phyloP scores from a whole-genome alignment of 805 yeast species.

The Ogataea minuta region DNA sequence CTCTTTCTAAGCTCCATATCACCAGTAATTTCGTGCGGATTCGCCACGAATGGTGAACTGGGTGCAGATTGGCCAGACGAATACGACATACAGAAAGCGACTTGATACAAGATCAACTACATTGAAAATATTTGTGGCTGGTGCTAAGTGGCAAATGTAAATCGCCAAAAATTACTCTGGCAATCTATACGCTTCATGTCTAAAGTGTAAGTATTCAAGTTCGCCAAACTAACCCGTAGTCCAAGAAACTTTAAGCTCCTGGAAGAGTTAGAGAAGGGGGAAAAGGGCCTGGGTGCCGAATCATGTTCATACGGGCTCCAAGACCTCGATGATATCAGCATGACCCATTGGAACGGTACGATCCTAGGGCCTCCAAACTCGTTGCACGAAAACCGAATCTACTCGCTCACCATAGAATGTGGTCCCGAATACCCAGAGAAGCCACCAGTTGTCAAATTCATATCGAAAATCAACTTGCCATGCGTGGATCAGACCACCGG shows the following conservation, averaged over 20 bases:
- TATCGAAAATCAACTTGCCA: slow-evolving; percentile 84
- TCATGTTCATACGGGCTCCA: slow-evolving; percentile 93
- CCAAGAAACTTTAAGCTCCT: slow-evolving; percentile 94
- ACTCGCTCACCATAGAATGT: slow-evolving; percentile 76
- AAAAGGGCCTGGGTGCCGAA: slow-evolving; percentile 95
- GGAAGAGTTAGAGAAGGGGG: slow-evolving; percentile 97
- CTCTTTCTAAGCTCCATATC: slow-evolving; percentile 1
- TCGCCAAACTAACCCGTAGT: slow-evolving; percentile 32
- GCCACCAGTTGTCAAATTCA: slow-evolving; percentile 82
- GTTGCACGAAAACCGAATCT: slow-evolving; percentile 90
- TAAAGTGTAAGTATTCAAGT: slow-evolving; percentile 23
- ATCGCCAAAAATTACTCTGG: slow-evolving; percentile 1
- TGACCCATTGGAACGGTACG: slow-evolving; percentile 98
- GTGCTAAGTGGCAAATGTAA: slow-evolving; percentile 10
- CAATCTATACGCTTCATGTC: slow-evolving; percentile 18
- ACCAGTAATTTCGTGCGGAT: slow-evolving; percentile 5
- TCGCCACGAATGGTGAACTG: slow-evolving; percentile 22
- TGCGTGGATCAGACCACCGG: slow-evolving; percentile 75
- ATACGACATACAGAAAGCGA: slow-evolving; percentile 4
- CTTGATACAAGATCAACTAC: background rate
- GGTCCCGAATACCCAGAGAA: slow-evolving; percentile 82
- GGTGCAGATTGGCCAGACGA: slow-evolving; percentile 9
- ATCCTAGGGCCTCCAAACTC: slow-evolving; percentile 88
- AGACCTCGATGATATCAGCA: slow-evolving; percentile 84
- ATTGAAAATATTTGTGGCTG: slow-evolving; percentile 7